These are phyloP conservation scores for Raddia distichophylla DNA, from an alignment of 176 grass and related monocot genomes.

Conservation along the genomic window DNA sequence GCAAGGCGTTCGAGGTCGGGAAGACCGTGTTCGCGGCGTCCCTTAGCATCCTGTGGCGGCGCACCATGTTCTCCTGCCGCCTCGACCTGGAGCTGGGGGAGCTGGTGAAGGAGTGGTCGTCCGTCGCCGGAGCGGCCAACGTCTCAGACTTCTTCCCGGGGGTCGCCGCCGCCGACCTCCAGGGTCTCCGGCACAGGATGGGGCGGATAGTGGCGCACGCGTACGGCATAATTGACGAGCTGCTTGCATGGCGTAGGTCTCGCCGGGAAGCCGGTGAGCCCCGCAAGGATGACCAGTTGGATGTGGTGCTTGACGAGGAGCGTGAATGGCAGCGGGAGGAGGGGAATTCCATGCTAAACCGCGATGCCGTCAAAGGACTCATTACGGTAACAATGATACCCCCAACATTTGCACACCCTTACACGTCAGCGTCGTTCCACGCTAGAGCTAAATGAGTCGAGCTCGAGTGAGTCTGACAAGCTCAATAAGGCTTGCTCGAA, in stretches of 20 bases:
- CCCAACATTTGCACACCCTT: too few relatives aligned
- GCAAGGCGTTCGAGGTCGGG: conserved; percentile 5
- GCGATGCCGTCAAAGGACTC: conserved; percentile 1
- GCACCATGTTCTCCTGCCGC: conserved; percentile 37
- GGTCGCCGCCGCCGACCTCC: conserved; percentile 39
- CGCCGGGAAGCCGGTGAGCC: conserved; percentile 16
- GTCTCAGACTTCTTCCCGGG: conserved; percentile 48
- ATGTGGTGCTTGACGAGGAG: conserved; percentile 34
- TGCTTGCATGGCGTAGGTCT: conserved; percentile 5
- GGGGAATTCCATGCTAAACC: not conserved
- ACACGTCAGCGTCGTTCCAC: too few relatives aligned
- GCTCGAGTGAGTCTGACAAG: too few relatives aligned
- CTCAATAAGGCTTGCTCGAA: too few relatives aligned
- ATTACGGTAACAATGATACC: too few relatives aligned
- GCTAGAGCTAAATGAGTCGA: too few relatives aligned
- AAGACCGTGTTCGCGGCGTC: not conserved
- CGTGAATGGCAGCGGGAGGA: not conserved
- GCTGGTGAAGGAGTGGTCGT: not conserved
- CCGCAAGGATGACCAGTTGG: conserved; percentile 33
- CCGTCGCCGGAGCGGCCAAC: not conserved
- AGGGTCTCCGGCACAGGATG: conserved; percentile 14
- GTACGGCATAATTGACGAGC: conserved; percentile 33
- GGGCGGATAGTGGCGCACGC: not conserved
- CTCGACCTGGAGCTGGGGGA: conserved; percentile 23
- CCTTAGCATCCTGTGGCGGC: conserved; percentile 25